Evolutionary conservation across 139 green algal species (phyloP).

Genomic region (Coelastrella sp.): DNA sequence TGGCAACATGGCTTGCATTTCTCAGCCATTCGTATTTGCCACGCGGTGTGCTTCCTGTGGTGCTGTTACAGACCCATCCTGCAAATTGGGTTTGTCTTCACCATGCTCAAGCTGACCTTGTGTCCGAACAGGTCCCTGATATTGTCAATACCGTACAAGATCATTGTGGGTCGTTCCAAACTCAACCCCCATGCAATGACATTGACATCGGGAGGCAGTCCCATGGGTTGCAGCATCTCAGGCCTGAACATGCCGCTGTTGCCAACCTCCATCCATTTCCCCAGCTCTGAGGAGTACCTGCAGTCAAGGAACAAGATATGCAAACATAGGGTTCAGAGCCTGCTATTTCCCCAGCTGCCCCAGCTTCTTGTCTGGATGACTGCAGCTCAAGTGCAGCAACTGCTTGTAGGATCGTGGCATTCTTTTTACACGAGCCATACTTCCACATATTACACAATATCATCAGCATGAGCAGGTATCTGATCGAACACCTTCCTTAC

Average conservation of each 20-base stretch:
- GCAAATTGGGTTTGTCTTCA: constrained; percentile 96
- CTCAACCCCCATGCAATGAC: constrained; percentile 99
- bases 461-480: no score
- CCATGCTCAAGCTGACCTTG: constrained; percentile 92
- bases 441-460: no score
- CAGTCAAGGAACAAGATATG: not conserved
- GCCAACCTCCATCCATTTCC: constrained; percentile 99
- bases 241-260: constrained; percentile 97
- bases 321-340: not conserved
- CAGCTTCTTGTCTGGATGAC: not conserved
- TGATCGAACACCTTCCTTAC: no score
- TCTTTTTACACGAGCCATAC: no score
- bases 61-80: constrained; percentile 81
- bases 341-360: not conserved
- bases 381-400: no score
- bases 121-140: constrained; percentile 99
- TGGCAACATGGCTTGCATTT: no score
- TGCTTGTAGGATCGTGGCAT: no score
- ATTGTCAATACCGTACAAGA: constrained; percentile 99
- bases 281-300: constrained; percentile 93
- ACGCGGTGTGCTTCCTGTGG: not conserved
- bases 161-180: constrained; percentile 97
- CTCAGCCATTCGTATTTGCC: no score
- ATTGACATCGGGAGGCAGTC: constrained; percentile 94
- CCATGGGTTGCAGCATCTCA: constrained; percentile 99